Percentiles rank a stretch among this genome's conserved stretches.
phyloP scores from a whole-genome alignment of 140 eudicot species.

The Anethum foeniculum region DNA sequence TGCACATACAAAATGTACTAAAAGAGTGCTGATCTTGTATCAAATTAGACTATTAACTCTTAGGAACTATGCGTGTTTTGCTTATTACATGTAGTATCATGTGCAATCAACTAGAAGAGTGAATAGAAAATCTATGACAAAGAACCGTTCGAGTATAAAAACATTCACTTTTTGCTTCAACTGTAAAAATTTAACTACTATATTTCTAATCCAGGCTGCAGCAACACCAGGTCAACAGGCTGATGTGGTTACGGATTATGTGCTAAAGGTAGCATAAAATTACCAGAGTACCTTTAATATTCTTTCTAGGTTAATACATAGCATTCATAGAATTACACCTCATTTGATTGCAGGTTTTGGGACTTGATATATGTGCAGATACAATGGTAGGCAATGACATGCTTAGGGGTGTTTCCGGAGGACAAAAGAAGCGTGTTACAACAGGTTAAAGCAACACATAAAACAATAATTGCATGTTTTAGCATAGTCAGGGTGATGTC shows the following conservation, averaged over 20 bases:
- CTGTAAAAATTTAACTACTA: background rate
- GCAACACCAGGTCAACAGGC: constrained; percentile 68
- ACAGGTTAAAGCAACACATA: constrained; percentile 21
- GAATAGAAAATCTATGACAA: background rate
- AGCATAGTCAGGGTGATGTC: background rate
- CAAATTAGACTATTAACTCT: background rate
- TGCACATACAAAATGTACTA: background rate
- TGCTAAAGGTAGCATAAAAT: constrained; percentile 44
- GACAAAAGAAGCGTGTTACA: constrained; percentile 74
- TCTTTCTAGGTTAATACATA: background rate
- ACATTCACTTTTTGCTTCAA: background rate
- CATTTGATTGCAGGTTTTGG: constrained; percentile 38
- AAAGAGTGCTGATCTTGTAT: background rate
- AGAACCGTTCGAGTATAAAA: background rate
- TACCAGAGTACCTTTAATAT: background rate
- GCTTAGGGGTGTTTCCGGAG: constrained; percentile 70
- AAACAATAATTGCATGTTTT: background rate
- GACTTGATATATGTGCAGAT: constrained; percentile 70
- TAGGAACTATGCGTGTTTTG: background rate
- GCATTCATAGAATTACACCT: background rate
- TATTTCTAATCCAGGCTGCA: constrained; percentile 35
- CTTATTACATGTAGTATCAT: background rate
- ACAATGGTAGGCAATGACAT: constrained; percentile 69
- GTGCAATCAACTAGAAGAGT: background rate
- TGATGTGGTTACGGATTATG: constrained; percentile 64